A percentile compares a stretch with the other conserved stretches of the same genome.
Evolutionary conservation across 495 filamentous ascomycete genomes (phyloP).

Genomic region (Hypoxylon perforatum): DNA sequence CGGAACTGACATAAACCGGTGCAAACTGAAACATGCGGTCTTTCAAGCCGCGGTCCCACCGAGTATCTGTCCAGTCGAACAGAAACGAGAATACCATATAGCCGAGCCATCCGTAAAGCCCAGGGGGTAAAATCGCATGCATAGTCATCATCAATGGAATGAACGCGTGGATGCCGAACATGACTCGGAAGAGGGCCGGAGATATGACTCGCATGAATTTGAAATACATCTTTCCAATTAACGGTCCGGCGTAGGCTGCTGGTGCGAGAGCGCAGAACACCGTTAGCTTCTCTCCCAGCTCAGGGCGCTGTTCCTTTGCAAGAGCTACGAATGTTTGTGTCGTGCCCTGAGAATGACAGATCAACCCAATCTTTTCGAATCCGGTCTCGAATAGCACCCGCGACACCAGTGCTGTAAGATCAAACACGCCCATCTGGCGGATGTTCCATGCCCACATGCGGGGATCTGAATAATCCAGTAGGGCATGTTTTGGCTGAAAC

Average conservation of each 20-base stretch:
- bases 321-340: slow-evolving; percentile 90
- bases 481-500: slow-evolving; percentile 77
- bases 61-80: slow-evolving; percentile 86
- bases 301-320: slow-evolving; percentile 91
- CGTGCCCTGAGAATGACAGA: slow-evolving; percentile 92
- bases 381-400: slow-evolving; percentile 85
- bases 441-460: slow-evolving; percentile 99
- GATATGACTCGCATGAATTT: slow-evolving; percentile 89
- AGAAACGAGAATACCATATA: slow-evolving; percentile 92
- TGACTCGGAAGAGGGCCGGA: slow-evolving; percentile 76
- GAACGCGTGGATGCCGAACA: slow-evolving; percentile 95
- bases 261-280: slow-evolving; percentile 95
- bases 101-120: slow-evolving; percentile 83
- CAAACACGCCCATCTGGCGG: slow-evolving; percentile 89
- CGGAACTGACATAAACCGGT: slow-evolving; percentile 88
- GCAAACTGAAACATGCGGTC: slow-evolving; percentile 91
- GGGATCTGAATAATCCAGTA: slow-evolving; percentile 78
- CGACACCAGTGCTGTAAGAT: slow-evolving; percentile 87
- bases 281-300: slow-evolving; percentile 83
- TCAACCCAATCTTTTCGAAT: slow-evolving; percentile 83
- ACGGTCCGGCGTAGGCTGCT: slow-evolving; percentile 88
- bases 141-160: slow-evolving; percentile 95
- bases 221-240: slow-evolving; percentile 89
- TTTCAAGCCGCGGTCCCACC: slow-evolving; percentile 86
- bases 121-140: slow-evolving; percentile 70